phyloP scores from a whole-genome alignment of 192 early-diverging fungal species.

The Podila clonocystis region DNA sequence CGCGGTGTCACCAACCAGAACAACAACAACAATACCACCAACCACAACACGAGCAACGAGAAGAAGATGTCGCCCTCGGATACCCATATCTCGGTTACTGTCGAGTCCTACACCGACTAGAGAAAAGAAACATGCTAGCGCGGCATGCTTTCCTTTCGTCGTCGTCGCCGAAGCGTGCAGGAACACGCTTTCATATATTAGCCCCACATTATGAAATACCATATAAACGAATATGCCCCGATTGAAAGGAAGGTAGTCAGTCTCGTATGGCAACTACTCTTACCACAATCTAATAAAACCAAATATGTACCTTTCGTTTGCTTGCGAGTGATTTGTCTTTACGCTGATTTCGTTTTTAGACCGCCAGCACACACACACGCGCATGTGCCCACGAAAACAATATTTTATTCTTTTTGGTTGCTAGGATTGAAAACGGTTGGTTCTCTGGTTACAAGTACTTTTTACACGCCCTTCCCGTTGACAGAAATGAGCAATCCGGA shows the following conservation, averaged over 20 bases:
- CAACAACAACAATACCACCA: slow-evolving; percentile 7
- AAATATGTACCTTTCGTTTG: neutral
- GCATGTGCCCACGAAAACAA: neutral
- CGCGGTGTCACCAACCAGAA: slow-evolving; percentile 12
- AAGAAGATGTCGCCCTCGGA: slow-evolving; percentile 24
- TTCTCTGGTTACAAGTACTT: neutral
- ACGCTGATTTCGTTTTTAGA: no score
- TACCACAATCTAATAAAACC: neutral
- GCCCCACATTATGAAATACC: neutral
- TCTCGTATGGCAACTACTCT: neutral
- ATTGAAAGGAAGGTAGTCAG: neutral
- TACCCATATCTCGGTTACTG: slow-evolving; percentile 39
- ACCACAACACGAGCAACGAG: slow-evolving; percentile 7
- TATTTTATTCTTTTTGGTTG: neutral
- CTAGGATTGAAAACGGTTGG: neutral
- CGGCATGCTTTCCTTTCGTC: no score
- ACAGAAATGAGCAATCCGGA: slow-evolving; percentile 42
- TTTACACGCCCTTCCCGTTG: slow-evolving; percentile 7
- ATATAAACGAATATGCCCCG: neutral
- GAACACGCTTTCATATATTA: neutral
- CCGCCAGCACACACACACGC: no score
- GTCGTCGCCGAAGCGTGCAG: neutral
- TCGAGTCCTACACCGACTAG: slow-evolving; percentile 34
- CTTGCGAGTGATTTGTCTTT: neutral
- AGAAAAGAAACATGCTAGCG: neutral